These are phyloP conservation scores for Teunomyces lycoperdinae DNA, from an alignment of 805 yeast genomes.

Conservation along the genomic window DNA sequence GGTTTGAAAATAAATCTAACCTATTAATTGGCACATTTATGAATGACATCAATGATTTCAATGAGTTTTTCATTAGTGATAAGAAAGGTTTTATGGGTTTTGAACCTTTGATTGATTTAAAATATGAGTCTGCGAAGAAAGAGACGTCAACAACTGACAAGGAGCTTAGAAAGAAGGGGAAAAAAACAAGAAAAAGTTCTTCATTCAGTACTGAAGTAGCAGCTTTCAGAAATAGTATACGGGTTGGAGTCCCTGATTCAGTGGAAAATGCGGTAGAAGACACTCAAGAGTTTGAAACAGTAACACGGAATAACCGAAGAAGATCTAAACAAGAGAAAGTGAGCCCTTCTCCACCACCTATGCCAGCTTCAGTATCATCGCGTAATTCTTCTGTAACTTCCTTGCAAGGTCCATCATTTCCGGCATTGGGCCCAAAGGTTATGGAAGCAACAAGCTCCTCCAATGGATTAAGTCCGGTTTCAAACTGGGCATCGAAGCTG, in stretches of 20 bases:
- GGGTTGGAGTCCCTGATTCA: conserved; percentile 10
- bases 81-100: conserved; percentile 30
- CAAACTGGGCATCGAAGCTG: conserved; percentile 25
- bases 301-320: conserved; percentile 17
- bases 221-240: conserved; percentile 24
- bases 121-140: conserved; percentile 12
- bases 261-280: conserved; percentile 19
- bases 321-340: conserved; percentile 10
- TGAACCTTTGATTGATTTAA: conserved; percentile 35
- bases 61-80: conserved; percentile 34
- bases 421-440: conserved; percentile 1
- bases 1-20: conserved; percentile 21
- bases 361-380: neutral
- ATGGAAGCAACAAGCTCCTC: neutral
- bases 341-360: conserved; percentile 6
- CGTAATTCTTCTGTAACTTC: conserved; percentile 1
- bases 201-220: conserved; percentile 16
- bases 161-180: conserved; percentile 10
- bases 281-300: conserved; percentile 25
- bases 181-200: conserved; percentile 23
- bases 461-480: conserved; percentile 22
- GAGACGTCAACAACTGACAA: neutral
- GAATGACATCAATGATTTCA: conserved; percentile 16
- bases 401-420: conserved; percentile 1
- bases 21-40: conserved; percentile 20